Percentiles rank a stretch among this genome's conserved stretches.
Evolutionary conservation across 306 rosid species (phyloP).

Genomic region (Dryas alaskensis): DNA sequence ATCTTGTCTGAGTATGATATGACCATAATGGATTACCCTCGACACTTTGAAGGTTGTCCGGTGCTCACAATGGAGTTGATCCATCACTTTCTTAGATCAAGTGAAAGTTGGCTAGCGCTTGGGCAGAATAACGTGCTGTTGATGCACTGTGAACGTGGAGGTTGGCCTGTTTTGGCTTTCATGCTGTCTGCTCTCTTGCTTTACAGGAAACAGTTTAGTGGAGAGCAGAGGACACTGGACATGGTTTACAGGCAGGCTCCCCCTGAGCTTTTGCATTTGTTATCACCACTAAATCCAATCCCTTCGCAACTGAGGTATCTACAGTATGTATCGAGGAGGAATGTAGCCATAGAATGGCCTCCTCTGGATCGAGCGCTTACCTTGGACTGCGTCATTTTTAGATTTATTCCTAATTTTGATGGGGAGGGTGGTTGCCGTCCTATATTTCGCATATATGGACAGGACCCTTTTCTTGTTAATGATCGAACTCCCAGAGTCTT

Average conservation of each 20-base stretch:
- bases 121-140: conserved; percentile 74
- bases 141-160: conserved; percentile 93
- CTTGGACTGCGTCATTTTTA: conserved; percentile 81
- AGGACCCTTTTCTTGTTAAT: conserved; percentile 54
- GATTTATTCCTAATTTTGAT: conserved; percentile 70
- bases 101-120: conserved; percentile 91
- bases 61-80: conserved; percentile 79
- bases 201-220: conserved; percentile 59
- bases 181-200: conserved; percentile 87
- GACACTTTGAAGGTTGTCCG: conserved; percentile 78
- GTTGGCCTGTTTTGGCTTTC: conserved; percentile 92
- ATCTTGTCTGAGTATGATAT: conserved; percentile 69
- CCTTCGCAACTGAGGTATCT: conserved; percentile 92
- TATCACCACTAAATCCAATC: conserved; percentile 69
- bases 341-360: conserved; percentile 88
- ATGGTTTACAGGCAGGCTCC: conserved; percentile 92
- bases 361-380: conserved; percentile 82
- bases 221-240: conserved; percentile 88
- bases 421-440: conserved; percentile 81
- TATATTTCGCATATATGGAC: conserved; percentile 77
- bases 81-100: conserved; percentile 82
- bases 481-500: conserved; percentile 62
- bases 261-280: conserved; percentile 64
- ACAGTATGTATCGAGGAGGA: conserved; percentile 84
- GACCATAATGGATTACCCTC: conserved; percentile 93